These are phyloP conservation scores for Bipolaris gigantea DNA, from an alignment of 2,329 filamentous ascomycete species.

Conservation along the genomic window DNA sequence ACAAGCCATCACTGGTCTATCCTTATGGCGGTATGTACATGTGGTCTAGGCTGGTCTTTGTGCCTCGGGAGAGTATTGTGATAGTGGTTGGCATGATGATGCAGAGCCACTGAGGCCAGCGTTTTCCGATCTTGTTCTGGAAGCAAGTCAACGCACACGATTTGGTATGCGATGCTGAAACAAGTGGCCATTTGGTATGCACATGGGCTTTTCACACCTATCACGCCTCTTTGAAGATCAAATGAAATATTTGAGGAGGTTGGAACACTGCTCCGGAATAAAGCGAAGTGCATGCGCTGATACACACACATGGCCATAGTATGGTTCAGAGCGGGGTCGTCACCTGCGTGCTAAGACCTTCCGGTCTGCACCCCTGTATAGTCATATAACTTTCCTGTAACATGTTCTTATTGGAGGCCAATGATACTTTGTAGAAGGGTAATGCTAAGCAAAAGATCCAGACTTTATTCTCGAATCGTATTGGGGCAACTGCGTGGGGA, in stretches of 20 bases:
- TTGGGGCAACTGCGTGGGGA: too few species aligned
- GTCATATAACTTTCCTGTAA: too few species aligned
- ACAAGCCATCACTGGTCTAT: neutral
- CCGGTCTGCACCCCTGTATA: too few species aligned
- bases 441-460: too few species aligned
- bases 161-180: neutral
- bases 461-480: too few species aligned
- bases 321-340: constrained; percentile 6
- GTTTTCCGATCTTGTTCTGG: neutral
- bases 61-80: neutral
- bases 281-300: neutral
- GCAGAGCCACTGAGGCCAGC: neutral
- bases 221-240: neutral
- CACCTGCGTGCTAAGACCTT: neutral
- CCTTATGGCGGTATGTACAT: neutral
- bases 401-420: too few species aligned
- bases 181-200: neutral
- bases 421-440: too few species aligned
- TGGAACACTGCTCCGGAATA: neutral
- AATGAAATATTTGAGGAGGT: neutral
- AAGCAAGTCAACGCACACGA: neutral
- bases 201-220: neutral
- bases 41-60: constrained; percentile 1
- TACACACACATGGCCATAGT: neutral
- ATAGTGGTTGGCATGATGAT: constrained; percentile 12